Conservation (phyloP, 2,329 filamentous ascomycete species). For the Sclerotinia sclerotiorum region DNA sequence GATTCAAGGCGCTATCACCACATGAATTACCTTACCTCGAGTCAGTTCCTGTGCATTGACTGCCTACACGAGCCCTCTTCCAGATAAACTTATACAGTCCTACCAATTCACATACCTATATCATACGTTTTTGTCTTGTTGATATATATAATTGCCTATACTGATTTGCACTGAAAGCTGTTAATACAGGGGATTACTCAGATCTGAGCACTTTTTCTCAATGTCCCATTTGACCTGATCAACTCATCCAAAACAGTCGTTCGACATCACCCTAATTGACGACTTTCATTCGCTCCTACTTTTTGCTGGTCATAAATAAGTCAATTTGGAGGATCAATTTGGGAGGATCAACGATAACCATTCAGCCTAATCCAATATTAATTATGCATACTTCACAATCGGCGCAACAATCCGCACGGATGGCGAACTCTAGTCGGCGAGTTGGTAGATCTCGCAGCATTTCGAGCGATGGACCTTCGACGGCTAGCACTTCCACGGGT, state of each 20-base stretch:
- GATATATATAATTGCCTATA: background rate
- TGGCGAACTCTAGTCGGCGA: slow-evolving; percentile 24
- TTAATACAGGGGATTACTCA: background rate
- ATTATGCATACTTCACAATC: slow-evolving; percentile 12
- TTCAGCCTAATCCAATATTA: background rate
- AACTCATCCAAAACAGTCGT: background rate
- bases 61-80: background rate
- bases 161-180: slow-evolving; percentile 1
- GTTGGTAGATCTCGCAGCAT: slow-evolving; percentile 53
- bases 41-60: slow-evolving; percentile 17
- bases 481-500: slow-evolving; percentile 52
- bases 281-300: background rate
- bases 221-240: slow-evolving; percentile 8
- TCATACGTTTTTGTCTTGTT: background rate
- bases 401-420: slow-evolving; percentile 6
- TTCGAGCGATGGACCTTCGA: slow-evolving; percentile 69
- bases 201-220: background rate
- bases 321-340: background rate
- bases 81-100: background rate
- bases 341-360: background rate
- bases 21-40: background rate
- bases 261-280: background rate
- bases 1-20: background rate
- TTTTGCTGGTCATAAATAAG: slow-evolving; percentile 16
- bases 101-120: background rate